phyloP scores from a whole-genome alignment of 2,329 filamentous ascomycete genomes.

The Xylaria hypoxylon region DNA sequence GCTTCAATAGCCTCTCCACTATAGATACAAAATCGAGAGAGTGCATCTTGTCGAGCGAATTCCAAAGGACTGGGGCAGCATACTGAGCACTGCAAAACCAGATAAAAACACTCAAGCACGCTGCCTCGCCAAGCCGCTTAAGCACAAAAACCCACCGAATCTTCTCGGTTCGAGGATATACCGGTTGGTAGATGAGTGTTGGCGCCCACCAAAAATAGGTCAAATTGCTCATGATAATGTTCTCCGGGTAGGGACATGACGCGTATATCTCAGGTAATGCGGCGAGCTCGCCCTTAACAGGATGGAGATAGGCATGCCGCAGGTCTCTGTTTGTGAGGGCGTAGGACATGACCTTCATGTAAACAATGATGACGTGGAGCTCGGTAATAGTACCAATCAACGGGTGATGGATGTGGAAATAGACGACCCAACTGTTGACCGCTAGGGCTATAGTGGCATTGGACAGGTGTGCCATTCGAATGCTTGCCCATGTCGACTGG shows the following conservation, averaged over 20 bases:
- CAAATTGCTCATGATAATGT: constrained; percentile 89
- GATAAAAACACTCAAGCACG: constrained; percentile 85
- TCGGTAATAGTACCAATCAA: constrained; percentile 92
- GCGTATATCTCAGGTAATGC: constrained; percentile 84
- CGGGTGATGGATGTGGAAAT: constrained; percentile 91
- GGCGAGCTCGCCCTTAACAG: constrained; percentile 72
- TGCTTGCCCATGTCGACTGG: constrained; percentile 79
- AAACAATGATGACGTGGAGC: constrained; percentile 92
- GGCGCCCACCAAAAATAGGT: constrained; percentile 99
- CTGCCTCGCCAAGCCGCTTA: constrained; percentile 83
- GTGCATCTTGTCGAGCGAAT: constrained; percentile 89
- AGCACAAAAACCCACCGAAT: constrained; percentile 90
- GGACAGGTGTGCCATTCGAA: constrained; percentile 82
- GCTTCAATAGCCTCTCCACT: constrained; percentile 89
- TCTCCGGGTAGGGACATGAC: constrained; percentile 86
- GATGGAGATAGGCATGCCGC: constrained; percentile 88
- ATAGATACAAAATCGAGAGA: constrained; percentile 84
- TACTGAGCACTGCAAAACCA: constrained; percentile 97
- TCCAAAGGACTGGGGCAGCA: constrained; percentile 87
- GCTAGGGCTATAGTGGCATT: constrained; percentile 86
- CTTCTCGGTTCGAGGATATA: constrained; percentile 85
- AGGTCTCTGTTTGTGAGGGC: constrained; percentile 97
- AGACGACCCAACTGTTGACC: constrained; percentile 86
- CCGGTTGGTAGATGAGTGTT: constrained; percentile 95
- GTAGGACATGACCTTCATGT: constrained; percentile 95